Evolutionary conservation across 768 basidiomycete genomes (phyloP).

Genomic region (Lentinula raphanica): DNA sequence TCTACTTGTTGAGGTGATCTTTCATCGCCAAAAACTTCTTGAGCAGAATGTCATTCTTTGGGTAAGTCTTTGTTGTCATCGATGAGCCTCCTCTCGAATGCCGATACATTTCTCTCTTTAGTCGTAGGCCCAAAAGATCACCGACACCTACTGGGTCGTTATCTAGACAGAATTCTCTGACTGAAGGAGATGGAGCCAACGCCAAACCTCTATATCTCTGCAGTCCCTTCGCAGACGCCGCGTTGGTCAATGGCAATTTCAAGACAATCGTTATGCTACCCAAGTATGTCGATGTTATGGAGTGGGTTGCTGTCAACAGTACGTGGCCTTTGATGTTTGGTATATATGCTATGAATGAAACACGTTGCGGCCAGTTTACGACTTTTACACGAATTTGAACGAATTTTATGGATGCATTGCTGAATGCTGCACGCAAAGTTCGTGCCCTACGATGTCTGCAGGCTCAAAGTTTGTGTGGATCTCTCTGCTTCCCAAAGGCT

Average conservation of each 20-base stretch:
- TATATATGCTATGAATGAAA: background rate
- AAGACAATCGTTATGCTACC: constrained; percentile 97
- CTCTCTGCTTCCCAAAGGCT: background rate
- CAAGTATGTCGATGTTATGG: constrained; percentile 92
- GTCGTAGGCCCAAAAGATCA: constrained; percentile 30
- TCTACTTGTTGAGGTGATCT: background rate
- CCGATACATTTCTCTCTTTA: background rate
- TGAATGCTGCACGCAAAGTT: constrained; percentile 86
- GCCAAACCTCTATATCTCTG: constrained; percentile 81
- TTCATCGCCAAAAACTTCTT: background rate
- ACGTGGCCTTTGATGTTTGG: constrained; percentile 26
- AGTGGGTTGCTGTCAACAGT: constrained; percentile 97
- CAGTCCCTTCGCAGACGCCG: constrained; percentile 91
- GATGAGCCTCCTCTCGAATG: background rate
- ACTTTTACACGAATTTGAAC: constrained; percentile 96
- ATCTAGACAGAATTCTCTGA: constrained; percentile 25
- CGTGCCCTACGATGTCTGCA: constrained; percentile 90
- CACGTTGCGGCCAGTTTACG: constrained; percentile 60
- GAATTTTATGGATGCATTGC: constrained; percentile 93
- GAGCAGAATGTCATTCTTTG: constrained; percentile 30
- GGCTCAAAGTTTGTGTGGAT: constrained; percentile 62
- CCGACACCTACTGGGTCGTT: constrained; percentile 27
- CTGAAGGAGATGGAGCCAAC: constrained; percentile 24
- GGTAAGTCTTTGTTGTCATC: constrained; percentile 15
- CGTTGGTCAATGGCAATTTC: constrained; percentile 96